These are phyloP conservation scores for Phytophthora idaei DNA, from an alignment of 352 stramenopile genomes.

Conservation along the genomic window DNA sequence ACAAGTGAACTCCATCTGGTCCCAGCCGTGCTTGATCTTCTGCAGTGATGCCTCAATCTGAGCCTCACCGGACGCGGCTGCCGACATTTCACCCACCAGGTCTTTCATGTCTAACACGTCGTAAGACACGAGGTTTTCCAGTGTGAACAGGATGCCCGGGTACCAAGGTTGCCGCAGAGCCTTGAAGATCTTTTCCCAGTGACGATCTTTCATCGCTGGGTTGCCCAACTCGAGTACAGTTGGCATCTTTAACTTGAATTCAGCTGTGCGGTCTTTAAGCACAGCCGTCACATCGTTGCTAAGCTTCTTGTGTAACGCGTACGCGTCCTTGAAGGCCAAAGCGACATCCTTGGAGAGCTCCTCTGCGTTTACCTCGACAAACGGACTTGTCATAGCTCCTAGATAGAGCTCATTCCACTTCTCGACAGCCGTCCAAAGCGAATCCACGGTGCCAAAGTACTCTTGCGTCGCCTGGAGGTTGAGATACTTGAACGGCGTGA, in stretches of 20 bases:
- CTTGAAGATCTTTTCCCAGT: constrained; percentile 96
- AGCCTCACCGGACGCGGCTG: constrained; percentile 86
- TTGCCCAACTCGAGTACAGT: constrained; percentile 93
- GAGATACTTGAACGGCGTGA: constrained; percentile 89
- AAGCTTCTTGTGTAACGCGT: constrained; percentile 91
- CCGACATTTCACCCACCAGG: constrained; percentile 84
- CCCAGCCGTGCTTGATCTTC: constrained; percentile 91
- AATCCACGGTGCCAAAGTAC: constrained; percentile 84
- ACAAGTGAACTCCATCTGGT: constrained; percentile 86
- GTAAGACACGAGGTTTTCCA: constrained; percentile 89
- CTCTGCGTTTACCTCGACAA: constrained; percentile 90
- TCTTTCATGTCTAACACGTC: constrained; percentile 91
- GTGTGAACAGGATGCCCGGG: constrained; percentile 87
- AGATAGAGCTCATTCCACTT: constrained; percentile 88
- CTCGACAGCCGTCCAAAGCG: constrained; percentile 85
- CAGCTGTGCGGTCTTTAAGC: constrained; percentile 86
- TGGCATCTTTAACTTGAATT: constrained; percentile 92
- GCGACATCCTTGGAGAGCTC: constrained; percentile 88
- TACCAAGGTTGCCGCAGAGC: constrained; percentile 88
- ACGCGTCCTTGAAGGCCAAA: constrained; percentile 89
- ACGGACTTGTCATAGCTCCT: constrained; percentile 81
- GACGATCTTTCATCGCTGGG: constrained; percentile 91
- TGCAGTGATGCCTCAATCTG: constrained; percentile 90
- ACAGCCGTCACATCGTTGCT: constrained; percentile 90
- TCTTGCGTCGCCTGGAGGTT: constrained; percentile 90